Conservation (phyloP, 805 yeast species). For the Scheffersomyces lignosus region DNA sequence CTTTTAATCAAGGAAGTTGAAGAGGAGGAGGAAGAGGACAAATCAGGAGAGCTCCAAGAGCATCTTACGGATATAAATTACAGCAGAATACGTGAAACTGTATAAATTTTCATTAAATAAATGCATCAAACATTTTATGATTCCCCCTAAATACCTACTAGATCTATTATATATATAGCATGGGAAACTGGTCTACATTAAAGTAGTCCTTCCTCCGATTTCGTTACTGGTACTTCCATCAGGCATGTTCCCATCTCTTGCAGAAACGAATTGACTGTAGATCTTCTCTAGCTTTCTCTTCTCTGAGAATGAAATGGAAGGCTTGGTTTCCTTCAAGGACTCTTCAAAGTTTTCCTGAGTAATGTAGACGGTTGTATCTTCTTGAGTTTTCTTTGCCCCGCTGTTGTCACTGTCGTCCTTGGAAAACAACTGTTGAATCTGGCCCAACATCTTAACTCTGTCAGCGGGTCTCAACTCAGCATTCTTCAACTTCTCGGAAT, state of each 20-base stretch:
- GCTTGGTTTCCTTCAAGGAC: slow-evolving; percentile 75
- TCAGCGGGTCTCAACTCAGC: slow-evolving; percentile 37
- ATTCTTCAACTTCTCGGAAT: slow-evolving; percentile 27
- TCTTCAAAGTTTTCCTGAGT: slow-evolving; percentile 53
- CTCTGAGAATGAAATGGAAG: slow-evolving; percentile 83
- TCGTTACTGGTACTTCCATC: slow-evolving; percentile 77
- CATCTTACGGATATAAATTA: not conserved
- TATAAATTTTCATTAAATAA: not conserved
- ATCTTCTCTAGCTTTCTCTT: slow-evolving; percentile 58
- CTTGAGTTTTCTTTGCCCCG: slow-evolving; percentile 6
- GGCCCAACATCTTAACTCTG: slow-evolving; percentile 39
- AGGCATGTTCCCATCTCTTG: slow-evolving; percentile 85
- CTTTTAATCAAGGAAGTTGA: slow-evolving; percentile 15
- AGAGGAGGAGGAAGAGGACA: slow-evolving; percentile 5
- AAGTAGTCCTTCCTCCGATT: slow-evolving; percentile 80
- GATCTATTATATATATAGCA: too few relatives aligned
- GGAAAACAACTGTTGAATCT: slow-evolving; percentile 40
- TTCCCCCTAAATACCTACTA: too few relatives aligned
- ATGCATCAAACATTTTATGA: too few relatives aligned
- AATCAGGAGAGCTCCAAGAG: not conserved
- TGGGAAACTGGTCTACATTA: slow-evolving; percentile 51
- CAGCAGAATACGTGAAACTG: not conserved
- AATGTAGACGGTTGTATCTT: slow-evolving; percentile 43
- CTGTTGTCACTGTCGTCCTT: slow-evolving; percentile 6
- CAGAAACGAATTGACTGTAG: slow-evolving; percentile 71